phyloP scores from a whole-genome alignment of 176 grass and related monocot genomes.

The Avena sativa region DNA sequence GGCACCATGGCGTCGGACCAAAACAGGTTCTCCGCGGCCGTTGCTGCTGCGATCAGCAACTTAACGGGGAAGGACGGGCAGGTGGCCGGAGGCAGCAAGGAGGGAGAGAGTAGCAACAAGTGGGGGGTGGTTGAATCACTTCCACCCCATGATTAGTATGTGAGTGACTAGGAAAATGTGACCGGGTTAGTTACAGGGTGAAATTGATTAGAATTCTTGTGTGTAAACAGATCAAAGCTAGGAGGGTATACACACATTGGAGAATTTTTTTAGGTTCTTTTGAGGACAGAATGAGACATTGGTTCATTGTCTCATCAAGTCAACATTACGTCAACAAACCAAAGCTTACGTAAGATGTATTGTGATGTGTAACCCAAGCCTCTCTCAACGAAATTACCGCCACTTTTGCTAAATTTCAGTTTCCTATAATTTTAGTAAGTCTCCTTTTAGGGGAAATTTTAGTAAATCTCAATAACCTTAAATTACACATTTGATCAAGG shows the following conservation, averaged over 20 bases:
- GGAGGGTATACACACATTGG: conserved; percentile 12
- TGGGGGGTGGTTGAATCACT: conserved; percentile 52
- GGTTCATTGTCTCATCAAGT: background rate
- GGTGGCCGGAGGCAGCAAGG: conserved; percentile 44
- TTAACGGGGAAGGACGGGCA: conserved; percentile 63
- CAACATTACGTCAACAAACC: background rate
- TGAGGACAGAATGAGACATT: conserved; percentile 1
- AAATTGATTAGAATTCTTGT: conserved; percentile 25
- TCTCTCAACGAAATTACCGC: background rate
- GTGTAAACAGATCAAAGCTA: conserved; percentile 46
- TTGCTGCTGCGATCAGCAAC: conserved; percentile 53
- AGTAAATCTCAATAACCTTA: background rate
- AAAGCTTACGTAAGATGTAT: background rate
- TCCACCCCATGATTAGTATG: conserved; percentile 42
- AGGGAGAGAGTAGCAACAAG: conserved; percentile 70
- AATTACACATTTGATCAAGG: background rate
- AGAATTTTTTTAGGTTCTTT: conserved; percentile 21
- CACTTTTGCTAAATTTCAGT: background rate
- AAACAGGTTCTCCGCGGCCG: conserved; percentile 56
- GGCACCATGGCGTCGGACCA: conserved; percentile 33
- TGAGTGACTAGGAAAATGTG: conserved; percentile 42
- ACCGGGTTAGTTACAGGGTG: conserved; percentile 26
- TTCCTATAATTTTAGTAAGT: background rate
- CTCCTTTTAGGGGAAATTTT: background rate
- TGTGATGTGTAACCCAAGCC: background rate